Conservation (phyloP, 345 rosid species). For the Bruguiera gymnorhiza region DNA sequence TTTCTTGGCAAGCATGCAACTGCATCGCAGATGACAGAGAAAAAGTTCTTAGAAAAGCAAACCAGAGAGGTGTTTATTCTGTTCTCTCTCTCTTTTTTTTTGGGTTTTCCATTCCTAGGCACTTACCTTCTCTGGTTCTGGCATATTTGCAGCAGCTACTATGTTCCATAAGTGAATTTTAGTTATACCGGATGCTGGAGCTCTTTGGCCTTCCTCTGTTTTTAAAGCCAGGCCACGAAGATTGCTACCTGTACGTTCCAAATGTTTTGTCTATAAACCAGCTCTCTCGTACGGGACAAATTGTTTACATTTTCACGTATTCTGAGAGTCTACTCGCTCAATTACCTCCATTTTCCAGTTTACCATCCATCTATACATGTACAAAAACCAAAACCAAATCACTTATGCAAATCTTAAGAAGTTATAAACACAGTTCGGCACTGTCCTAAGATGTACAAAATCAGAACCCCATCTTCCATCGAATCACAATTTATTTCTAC, state of each 20-base stretch:
- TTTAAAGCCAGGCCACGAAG: neutral
- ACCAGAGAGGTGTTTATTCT: neutral
- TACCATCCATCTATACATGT: too few relatives aligned
- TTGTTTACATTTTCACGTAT: too few relatives aligned
- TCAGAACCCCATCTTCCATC: slow-evolving; percentile 10
- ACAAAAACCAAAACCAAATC: too few relatives aligned
- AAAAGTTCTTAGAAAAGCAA: neutral
- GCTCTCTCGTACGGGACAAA: too few relatives aligned
- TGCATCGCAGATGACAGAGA: neutral
- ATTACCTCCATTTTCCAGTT: too few relatives aligned
- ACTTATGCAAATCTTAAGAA: neutral
- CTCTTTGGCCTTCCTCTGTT: neutral
- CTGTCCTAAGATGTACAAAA: slow-evolving; percentile 7
- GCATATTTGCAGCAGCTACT: too few relatives aligned
- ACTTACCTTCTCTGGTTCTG: too few relatives aligned
- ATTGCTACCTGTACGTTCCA: neutral
- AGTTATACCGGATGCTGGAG: neutral
- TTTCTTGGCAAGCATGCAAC: neutral
- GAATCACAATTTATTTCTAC: slow-evolving; percentile 15
- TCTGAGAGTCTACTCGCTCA: too few relatives aligned
- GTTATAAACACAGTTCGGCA: slow-evolving; percentile 5
- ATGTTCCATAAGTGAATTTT: neutral
- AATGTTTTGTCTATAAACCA: neutral
- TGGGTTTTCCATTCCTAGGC: too few relatives aligned
- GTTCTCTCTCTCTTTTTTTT: neutral